These are phyloP conservation scores for Rubroboletus pulcherrimus DNA, from an alignment of 768 basidiomycete species.

Conservation along the genomic window DNA sequence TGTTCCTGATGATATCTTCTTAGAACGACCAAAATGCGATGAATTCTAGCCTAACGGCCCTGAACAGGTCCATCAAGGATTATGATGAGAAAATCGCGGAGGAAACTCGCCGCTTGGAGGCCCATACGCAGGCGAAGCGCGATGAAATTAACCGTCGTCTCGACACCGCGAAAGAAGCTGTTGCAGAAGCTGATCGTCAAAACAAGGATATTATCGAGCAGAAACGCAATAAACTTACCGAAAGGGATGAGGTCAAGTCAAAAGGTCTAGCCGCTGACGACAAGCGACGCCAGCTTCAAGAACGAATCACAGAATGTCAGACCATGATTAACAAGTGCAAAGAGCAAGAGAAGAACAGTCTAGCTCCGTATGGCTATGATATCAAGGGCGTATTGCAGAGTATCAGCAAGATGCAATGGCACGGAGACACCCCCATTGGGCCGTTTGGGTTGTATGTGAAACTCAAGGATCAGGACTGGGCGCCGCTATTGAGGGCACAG, in stretches of 20 bases:
- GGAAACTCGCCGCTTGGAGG: conserved; percentile 52
- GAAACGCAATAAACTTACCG: conserved; percentile 30
- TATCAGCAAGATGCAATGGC: conserved; percentile 54
- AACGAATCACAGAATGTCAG: conserved; percentile 44
- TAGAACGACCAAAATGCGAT: conserved; percentile 54
- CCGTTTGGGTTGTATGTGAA: conserved; percentile 80
- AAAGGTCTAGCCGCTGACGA: conserved; percentile 38
- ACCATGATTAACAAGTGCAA: conserved; percentile 47
- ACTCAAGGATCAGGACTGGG: conserved; percentile 67
- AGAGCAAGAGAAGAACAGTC: conserved; percentile 52
- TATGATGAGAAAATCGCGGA: conserved; percentile 46
- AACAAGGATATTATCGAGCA: conserved; percentile 30
- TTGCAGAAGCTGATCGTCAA: conserved; percentile 37
- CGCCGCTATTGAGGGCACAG: conserved; percentile 57
- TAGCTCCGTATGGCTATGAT: conserved; percentile 59
- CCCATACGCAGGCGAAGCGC: conserved; percentile 58
- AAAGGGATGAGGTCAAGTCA: conserved; percentile 30
- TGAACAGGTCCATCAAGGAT: conserved; percentile 33
- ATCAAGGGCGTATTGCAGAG: conserved; percentile 55
- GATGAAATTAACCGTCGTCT: conserved; percentile 55
- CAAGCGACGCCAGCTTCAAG: conserved; percentile 31
- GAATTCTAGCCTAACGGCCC: conserved; percentile 36
- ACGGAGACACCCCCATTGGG: conserved; percentile 64
- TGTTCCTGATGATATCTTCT: conserved; percentile 2
- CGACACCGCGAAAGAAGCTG: conserved; percentile 39